A percentile compares a stretch with the other conserved stretches of the same genome.
Conservation (phyloP, 202 grass and related monocot species). For the Saccharum hybrid region DNA sequence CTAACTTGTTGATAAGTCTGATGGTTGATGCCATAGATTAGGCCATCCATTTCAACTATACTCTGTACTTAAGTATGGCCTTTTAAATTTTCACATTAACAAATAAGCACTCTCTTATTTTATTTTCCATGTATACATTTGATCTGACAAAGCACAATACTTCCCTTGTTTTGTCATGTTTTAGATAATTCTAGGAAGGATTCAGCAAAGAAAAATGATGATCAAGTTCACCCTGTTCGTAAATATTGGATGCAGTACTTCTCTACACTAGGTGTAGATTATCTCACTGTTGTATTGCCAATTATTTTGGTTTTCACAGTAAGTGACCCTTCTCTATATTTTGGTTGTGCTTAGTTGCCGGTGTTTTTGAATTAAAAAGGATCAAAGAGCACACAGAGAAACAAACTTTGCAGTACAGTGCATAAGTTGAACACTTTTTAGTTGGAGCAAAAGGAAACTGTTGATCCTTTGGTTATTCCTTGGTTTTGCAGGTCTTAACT, state of each 20-base stretch:
- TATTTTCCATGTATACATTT: conserved; percentile 32
- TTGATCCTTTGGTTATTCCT: conserved; percentile 12
- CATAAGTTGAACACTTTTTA: conserved; percentile 6
- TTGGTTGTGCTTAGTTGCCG: conserved; percentile 16
- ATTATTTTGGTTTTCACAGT: conserved; percentile 86
- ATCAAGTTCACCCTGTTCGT: conserved; percentile 32
- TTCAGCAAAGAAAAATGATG: conserved; percentile 64
- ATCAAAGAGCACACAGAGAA: background rate
- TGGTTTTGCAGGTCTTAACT: conserved; percentile 61
- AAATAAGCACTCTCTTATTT: background rate
- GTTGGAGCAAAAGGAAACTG: conserved; percentile 10
- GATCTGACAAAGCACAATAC: conserved; percentile 28
- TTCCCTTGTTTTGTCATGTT: conserved; percentile 40
- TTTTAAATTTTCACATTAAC: conserved; percentile 11
- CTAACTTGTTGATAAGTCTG: background rate
- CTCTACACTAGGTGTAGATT: conserved; percentile 61
- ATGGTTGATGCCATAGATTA: background rate
- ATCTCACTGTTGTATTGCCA: conserved; percentile 73
- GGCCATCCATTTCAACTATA: background rate
- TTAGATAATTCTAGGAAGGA: conserved; percentile 48
- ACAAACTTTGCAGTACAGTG: background rate
- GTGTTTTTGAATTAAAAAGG: conserved; percentile 17
- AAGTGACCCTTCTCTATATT: conserved; percentile 37
- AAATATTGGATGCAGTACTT: conserved; percentile 63
- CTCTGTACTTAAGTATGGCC: background rate